phyloP scores from a whole-genome alignment of 139 green algal species.

The Edaphochlamys debaryana region DNA sequence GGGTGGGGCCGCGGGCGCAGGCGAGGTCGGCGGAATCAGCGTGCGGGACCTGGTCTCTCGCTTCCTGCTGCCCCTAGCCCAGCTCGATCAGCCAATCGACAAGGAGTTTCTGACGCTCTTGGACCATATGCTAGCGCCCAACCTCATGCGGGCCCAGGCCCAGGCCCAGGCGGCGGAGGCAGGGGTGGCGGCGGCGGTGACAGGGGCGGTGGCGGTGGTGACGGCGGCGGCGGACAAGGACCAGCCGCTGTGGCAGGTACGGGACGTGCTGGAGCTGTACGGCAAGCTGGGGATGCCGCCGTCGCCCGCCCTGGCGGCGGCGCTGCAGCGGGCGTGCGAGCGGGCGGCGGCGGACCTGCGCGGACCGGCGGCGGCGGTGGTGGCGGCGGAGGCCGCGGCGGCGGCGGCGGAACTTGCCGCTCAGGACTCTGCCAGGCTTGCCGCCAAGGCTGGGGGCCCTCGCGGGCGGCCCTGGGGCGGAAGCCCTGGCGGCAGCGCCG shows the following conservation, averaged over 20 bases:
- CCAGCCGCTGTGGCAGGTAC: slow-evolving; percentile 18
- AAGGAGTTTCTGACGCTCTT: background rate
- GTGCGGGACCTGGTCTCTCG: slow-evolving; percentile 16
- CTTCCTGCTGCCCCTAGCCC: slow-evolving; percentile 13
- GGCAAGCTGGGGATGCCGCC: background rate
- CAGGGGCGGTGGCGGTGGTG: no score
- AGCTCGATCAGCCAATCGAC: slow-evolving; percentile 1
- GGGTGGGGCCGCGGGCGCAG: no score
- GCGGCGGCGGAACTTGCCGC: background rate
- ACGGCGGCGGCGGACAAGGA: no score
- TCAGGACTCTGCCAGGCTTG: no score
- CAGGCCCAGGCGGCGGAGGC: background rate
- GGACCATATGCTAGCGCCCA: background rate
- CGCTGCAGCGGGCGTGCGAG: background rate
- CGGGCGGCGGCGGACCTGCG: slow-evolving; percentile 15
- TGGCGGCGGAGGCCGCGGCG: background rate
- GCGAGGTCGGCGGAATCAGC: background rate
- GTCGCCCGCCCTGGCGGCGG: background rate
- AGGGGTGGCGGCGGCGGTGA: background rate
- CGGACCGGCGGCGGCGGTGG: background rate
- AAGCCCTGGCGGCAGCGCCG: background rate
- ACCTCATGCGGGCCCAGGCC: background rate
- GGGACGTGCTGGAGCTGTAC: slow-evolving; percentile 28
- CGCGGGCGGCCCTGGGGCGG: background rate
- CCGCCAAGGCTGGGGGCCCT: no score